Evolutionary conservation across 352 stramenopile species (phyloP), one percentile per base, ranked within the genome.

Genomic region (Globisporangium sylvaticum): DNA sequence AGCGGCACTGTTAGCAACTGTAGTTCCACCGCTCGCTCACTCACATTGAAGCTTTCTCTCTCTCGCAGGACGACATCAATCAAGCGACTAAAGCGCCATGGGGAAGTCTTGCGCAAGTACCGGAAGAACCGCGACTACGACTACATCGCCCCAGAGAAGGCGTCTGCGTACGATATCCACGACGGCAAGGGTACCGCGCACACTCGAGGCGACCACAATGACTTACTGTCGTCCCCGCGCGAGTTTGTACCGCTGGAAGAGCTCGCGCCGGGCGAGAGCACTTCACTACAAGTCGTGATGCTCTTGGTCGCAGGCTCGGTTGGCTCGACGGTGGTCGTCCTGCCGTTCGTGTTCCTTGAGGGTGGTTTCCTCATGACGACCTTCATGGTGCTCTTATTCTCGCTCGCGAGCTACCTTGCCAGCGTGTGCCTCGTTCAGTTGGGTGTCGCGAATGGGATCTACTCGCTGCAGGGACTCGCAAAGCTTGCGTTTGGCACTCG

Each of bases 401-500:
- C 57, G 8, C 44, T 83, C 39, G 66, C 71, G n/a, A 74, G 71
- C 3, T 73, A 75, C 57, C 54, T 46, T 0, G 63, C 72, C 12
- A 71, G 69, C 44, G 67, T 79, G 14, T 64, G 74, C 25, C 72
- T 88, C 29, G 68, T 88, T 12, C 73, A 84, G 37, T 50, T 88
- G 25, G 74, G 80, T 1, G 77, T 86, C 7, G 71, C 73, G 2
- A 69, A 86, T 27, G 80, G 80, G 20, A 73, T 83, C 44, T 88
- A 88, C 68, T 88, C 80, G 27, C 62, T 88, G 15, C 80, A 84
- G 52, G 77, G 80, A 39, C 65, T 88, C 29, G 80, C 72, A 1
- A 75, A 75, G 44, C 67, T 84, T 55, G 77, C 77, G 29, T 84
- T 86, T 50, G 80, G 77, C 1, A 32, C 22, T 1, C 50, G 70